Conservation (phyloP, 306 rosid species). For the Cicer chorassanicum region DNA sequence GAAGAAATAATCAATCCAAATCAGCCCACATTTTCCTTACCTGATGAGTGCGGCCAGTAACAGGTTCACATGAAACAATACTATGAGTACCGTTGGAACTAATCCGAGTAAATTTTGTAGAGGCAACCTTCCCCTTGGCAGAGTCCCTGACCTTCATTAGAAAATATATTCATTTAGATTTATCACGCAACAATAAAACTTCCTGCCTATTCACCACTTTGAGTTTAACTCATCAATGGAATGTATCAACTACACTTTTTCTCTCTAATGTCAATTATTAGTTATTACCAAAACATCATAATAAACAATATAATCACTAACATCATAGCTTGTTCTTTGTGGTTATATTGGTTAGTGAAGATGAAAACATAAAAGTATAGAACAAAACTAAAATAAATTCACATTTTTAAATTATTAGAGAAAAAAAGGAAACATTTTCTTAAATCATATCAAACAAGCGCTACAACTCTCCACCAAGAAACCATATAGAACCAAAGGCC, state of each 20-base stretch:
- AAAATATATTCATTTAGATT: constrained; percentile 41
- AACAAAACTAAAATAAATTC: constrained; percentile 7
- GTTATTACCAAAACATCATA: constrained; percentile 1
- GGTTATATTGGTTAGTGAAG: not conserved
- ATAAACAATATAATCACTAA: constrained; percentile 11
- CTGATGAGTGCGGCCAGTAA: constrained; percentile 91
- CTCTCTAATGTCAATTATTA: constrained; percentile 18
- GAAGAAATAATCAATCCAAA: constrained; percentile 30
- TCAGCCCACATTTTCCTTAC: constrained; percentile 47
- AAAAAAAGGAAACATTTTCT: not conserved
- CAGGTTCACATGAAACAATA: constrained; percentile 79
- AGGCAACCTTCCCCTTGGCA: constrained; percentile 71
- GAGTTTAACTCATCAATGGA: constrained; percentile 24
- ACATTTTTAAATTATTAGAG: not conserved
- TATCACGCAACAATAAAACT: constrained; percentile 14
- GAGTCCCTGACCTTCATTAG: constrained; percentile 60
- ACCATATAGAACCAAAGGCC: constrained; percentile 41
- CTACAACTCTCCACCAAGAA: constrained; percentile 13
- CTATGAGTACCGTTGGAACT: constrained; percentile 69
- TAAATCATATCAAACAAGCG: constrained; percentile 26
- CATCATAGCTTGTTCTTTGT: not conserved
- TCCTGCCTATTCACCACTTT: not conserved
- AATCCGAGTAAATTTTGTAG: constrained; percentile 76
- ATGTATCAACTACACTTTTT: constrained; percentile 15
- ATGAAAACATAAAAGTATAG: not conserved